Evolutionary conservation across 2,329 filamentous ascomycete species (phyloP).

Genomic region (Penicillium decumbens): DNA sequence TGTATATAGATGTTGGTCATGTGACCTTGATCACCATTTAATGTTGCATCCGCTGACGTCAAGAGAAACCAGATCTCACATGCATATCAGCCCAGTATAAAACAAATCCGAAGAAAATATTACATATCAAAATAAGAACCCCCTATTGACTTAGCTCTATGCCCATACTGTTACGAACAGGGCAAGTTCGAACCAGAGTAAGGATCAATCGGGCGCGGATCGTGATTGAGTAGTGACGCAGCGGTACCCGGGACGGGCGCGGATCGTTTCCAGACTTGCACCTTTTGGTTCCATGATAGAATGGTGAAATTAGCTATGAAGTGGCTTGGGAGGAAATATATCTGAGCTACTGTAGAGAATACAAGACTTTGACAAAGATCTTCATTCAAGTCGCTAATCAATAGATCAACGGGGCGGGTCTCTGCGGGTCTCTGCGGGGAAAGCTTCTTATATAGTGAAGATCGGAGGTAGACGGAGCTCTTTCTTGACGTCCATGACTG

Average conservation of each 20-base stretch:
- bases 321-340: neutral
- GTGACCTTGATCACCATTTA: neutral
- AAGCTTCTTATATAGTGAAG: neutral
- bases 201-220: neutral
- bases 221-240: slow-evolving; percentile 1
- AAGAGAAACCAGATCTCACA: neutral
- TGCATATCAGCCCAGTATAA: neutral
- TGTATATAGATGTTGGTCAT: neutral
- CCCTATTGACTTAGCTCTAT: neutral
- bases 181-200: neutral
- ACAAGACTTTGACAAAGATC: neutral
- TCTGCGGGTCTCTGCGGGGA: neutral
- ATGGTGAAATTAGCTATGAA: neutral
- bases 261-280: neutral
- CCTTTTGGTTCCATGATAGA: neutral
- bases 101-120: neutral
- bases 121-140: no score
- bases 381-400: neutral
- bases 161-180: neutral
- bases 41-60: neutral
- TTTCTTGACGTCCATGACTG: slow-evolving; percentile 8
- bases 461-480: neutral
- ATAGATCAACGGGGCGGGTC: neutral
- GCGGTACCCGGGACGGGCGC: neutral
- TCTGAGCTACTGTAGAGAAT: neutral